Conservation (phyloP, 1,139 yeast genomes). For the Suhomyces bokatorum region DNA sequence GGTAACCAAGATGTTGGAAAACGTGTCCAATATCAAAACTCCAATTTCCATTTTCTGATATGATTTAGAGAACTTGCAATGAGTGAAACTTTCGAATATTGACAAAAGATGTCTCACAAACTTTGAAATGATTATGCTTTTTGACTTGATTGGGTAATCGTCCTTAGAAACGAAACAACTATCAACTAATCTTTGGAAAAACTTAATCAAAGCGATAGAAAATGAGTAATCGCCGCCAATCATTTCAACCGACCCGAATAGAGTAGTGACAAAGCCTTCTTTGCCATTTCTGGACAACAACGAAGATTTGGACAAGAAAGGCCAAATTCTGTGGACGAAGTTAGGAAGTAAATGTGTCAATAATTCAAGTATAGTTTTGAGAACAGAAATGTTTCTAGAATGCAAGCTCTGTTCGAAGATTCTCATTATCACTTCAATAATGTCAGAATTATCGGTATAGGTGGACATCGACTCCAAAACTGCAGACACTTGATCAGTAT, state of each 20-base stretch:
- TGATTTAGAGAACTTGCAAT: slow-evolving; percentile 62
- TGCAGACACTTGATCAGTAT: slow-evolving; percentile 40
- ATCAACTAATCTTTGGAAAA: slow-evolving; percentile 54
- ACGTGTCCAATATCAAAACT: slow-evolving; percentile 52
- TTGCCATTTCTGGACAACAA: slow-evolving; percentile 65
- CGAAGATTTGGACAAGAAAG: slow-evolving; percentile 67
- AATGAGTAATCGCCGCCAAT: slow-evolving; percentile 66
- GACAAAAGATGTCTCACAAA: slow-evolving; percentile 58
- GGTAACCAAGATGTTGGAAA: slow-evolving; percentile 54
- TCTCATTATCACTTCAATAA: slow-evolving; percentile 65
- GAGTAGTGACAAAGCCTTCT: slow-evolving; percentile 63
- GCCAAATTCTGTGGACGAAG: slow-evolving; percentile 74
- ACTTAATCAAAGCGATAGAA: slow-evolving; percentile 56
- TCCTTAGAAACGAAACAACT: slow-evolving; percentile 50
- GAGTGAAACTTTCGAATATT: slow-evolving; percentile 71
- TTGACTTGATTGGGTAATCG: slow-evolving; percentile 43
- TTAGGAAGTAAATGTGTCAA: slow-evolving; percentile 49
- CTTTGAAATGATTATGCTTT: slow-evolving; percentile 56
- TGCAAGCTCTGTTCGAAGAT: slow-evolving; percentile 70
- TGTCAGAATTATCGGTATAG: slow-evolving; percentile 65
- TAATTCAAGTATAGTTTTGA: slow-evolving; percentile 52
- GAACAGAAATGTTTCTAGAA: slow-evolving; percentile 48
- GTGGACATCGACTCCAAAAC: slow-evolving; percentile 57
- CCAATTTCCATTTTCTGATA: slow-evolving; percentile 67
- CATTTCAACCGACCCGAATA: slow-evolving; percentile 75